Conservation (phyloP, 257 asterid species). For the Nicotiana attenuata region DNA sequence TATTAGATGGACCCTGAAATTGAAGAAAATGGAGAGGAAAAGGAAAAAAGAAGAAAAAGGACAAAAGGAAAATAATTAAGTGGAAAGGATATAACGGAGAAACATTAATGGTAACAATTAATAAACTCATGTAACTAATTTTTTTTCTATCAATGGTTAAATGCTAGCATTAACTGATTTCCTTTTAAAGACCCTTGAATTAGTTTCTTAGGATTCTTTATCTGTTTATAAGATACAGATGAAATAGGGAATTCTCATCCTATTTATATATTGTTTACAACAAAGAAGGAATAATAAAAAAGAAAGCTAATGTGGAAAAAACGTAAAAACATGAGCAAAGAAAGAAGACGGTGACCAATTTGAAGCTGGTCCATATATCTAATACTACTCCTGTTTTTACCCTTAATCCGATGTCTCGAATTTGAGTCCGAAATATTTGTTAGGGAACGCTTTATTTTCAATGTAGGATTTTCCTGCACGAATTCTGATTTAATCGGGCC, state of each 20-base stretch:
- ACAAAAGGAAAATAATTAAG: not conserved
- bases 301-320: not conserved
- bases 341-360: not conserved
- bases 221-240: not conserved
- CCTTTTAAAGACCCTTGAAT: not conserved
- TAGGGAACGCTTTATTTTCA: too few species aligned
- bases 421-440: too few species aligned
- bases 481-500: too few species aligned
- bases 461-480: not conserved
- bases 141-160: not conserved
- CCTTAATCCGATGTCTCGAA: too few species aligned
- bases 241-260: not conserved
- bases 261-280: not conserved
- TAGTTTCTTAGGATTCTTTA: not conserved
- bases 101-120: conserved; percentile 7
- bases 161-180: conserved; percentile 2
- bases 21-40: not conserved
- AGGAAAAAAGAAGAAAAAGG: not conserved
- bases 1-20: not conserved
- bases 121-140: conserved; percentile 9
- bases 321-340: not conserved
- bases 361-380: too few species aligned
- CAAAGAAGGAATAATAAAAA: not conserved
- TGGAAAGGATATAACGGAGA: not conserved
- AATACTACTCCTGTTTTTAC: too few species aligned